Evolutionary conservation across 2,329 filamentous ascomycete genomes (phyloP).

Genomic region (Tolypocladium nubicola): DNA sequence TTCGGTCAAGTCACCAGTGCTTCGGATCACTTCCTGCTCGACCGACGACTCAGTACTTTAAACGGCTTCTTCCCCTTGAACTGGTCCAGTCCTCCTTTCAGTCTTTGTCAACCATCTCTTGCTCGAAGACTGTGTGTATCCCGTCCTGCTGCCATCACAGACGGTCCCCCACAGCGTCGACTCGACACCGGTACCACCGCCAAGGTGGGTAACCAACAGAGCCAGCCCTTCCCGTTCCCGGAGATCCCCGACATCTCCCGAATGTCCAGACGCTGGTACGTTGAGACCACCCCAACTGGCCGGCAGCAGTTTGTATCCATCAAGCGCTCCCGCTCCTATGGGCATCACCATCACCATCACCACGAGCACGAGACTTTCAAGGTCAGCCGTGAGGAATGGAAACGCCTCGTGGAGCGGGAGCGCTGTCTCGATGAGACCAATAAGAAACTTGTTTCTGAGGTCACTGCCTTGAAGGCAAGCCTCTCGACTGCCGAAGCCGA

Average conservation of each 20-base stretch:
- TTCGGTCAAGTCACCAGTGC: neutral
- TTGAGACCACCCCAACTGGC: conserved; percentile 24
- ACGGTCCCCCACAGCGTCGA: neutral
- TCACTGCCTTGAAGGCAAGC: conserved; percentile 22
- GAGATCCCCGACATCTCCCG: conserved; percentile 1
- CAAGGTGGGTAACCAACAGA: conserved; percentile 10
- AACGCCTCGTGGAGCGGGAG: conserved; percentile 24
- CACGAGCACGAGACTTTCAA: conserved; percentile 23
- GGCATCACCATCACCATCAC: conserved; percentile 15
- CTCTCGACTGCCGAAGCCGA: conserved; percentile 25
- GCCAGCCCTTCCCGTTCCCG: conserved; percentile 1
- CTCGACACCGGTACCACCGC: conserved; percentile 1
- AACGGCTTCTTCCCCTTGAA: neutral
- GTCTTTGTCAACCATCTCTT: neutral
- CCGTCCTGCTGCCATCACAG: conserved; percentile 1
- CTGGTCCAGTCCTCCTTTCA: neutral
- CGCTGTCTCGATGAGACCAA: conserved; percentile 23
- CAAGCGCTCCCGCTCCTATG: conserved; percentile 27
- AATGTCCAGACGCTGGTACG: conserved; percentile 26
- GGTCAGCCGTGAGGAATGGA: conserved; percentile 25
- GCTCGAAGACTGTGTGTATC: neutral
- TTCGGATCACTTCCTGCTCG: neutral
- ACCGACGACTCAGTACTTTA: neutral
- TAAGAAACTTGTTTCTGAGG: conserved; percentile 19
- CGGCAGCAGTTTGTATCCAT: conserved; percentile 25